A percentile compares a stretch with the other conserved stretches of the same genome.
Conservation (phyloP, 106 monocot species). For the Alisma plantagoaquatica region DNA sequence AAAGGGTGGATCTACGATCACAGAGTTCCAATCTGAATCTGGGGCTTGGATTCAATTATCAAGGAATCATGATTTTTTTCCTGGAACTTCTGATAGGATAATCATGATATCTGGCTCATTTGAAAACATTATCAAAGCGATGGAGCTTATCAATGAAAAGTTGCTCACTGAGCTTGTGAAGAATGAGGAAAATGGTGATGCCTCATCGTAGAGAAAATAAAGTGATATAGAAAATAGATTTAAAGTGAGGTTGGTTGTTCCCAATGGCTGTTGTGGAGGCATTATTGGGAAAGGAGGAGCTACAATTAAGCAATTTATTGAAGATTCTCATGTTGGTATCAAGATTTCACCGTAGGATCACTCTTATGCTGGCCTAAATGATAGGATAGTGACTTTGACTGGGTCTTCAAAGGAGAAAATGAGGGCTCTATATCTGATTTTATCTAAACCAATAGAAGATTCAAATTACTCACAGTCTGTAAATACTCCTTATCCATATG, state of each 20-base stretch:
- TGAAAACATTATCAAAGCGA: conserved; percentile 69
- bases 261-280: conserved; percentile 19
- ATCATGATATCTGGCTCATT: conserved; percentile 69
- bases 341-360: conserved; percentile 85
- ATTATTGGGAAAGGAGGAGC: conserved; percentile 21
- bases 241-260: conserved; percentile 17
- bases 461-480: conserved; percentile 50
- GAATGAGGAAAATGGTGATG: too few relatives aligned
- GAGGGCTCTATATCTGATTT: conserved; percentile 53
- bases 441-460: conserved; percentile 67
- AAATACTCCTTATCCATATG: conserved; percentile 68
- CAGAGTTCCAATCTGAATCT: conserved; percentile 79
- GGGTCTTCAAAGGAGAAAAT: conserved; percentile 68
- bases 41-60: conserved; percentile 91
- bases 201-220: too few relatives aligned
- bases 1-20: conserved; percentile 87
- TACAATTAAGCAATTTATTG: conserved; percentile 60
- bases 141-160: conserved; percentile 77
- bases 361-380: conserved; percentile 51
- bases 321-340: conserved; percentile 73
- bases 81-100: conserved; percentile 80
- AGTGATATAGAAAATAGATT: too few relatives aligned
- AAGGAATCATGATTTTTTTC: conserved; percentile 86
- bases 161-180: conserved; percentile 63
- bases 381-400: conserved; percentile 75